These are phyloP conservation scores for Juglanconis sp. DNA, from an alignment of 2,329 filamentous ascomycete genomes.

Conservation along the genomic window DNA sequence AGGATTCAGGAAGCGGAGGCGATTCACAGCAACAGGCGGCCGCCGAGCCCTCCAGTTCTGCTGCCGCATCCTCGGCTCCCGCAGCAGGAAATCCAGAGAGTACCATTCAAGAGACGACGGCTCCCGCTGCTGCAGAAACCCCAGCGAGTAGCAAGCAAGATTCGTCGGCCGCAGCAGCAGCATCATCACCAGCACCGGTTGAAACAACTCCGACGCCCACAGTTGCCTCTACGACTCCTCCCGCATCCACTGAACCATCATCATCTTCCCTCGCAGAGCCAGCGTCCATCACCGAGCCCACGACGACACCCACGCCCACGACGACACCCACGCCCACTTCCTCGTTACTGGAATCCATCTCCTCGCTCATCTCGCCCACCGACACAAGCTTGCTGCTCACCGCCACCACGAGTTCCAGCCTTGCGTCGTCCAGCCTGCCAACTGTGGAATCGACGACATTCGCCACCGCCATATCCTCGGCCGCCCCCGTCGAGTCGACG, in stretches of 20 bases:
- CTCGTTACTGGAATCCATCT: constrained; percentile 10
- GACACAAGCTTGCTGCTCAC: background rate
- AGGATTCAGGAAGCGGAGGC: no score
- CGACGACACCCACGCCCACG: background rate
- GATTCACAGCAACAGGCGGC: no score
- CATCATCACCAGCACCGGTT: background rate
- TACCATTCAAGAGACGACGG: no score
- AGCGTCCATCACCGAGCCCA: background rate
- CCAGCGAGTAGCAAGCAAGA: no score
- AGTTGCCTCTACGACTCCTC: background rate
- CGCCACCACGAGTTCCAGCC: background rate
- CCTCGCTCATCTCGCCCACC: constrained; percentile 13
- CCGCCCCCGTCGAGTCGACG: background rate
- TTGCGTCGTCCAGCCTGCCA: background rate
- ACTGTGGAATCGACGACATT: background rate
- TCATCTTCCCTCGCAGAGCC: background rate
- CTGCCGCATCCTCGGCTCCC: no score
- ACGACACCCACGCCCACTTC: background rate
- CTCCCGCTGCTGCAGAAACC: no score
- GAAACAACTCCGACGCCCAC: background rate
- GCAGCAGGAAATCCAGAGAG: no score
- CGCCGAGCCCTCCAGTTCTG: no score
- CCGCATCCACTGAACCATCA: background rate
- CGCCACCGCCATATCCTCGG: background rate
- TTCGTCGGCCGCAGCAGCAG: background rate